Evolutionary conservation across 139 green algal species (phyloP).

Genomic region (Nannochloris sp.): DNA sequence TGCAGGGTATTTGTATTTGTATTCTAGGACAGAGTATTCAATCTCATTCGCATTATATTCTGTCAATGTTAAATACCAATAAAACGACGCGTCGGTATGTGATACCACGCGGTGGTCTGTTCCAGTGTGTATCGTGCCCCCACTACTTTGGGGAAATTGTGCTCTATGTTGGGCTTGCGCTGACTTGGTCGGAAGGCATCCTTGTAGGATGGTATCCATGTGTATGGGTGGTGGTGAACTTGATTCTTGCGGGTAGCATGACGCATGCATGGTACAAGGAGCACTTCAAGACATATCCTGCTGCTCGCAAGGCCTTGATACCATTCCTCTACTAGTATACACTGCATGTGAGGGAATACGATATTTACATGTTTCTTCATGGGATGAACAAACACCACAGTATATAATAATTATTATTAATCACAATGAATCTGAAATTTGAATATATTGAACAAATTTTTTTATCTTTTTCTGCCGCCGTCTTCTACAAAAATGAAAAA

Average conservation of each 20-base stretch:
- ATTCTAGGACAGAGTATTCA: slow-evolving; percentile 44
- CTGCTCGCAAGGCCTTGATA: slow-evolving; percentile 30
- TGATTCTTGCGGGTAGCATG: slow-evolving; percentile 50
- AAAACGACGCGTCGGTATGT: neutral
- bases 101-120: slow-evolving; percentile 39
- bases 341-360: neutral
- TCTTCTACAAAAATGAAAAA: too few relatives aligned
- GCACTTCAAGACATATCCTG: slow-evolving; percentile 46
- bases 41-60: slow-evolving; percentile 34
- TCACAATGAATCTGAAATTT: slow-evolving; percentile 1
- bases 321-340: slow-evolving; percentile 35
- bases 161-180: slow-evolving; percentile 55
- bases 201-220: slow-evolving; percentile 18
- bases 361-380: slow-evolving; percentile 9
- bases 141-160: slow-evolving; percentile 78
- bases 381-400: neutral
- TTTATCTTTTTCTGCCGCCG: too few relatives aligned
- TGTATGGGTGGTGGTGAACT: slow-evolving; percentile 49
- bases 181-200: slow-evolving; percentile 7
- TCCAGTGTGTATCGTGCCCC: slow-evolving; percentile 67
- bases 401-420: neutral
- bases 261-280: slow-evolving; percentile 54
- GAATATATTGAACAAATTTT: too few relatives aligned
- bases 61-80: slow-evolving; percentile 28
- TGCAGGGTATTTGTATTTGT: slow-evolving; percentile 33